Evolutionary conservation across 2,329 filamentous ascomycete genomes (phyloP), one percentile per base, ranked within the genome.

Genomic region (Xylaria sp.): DNA sequence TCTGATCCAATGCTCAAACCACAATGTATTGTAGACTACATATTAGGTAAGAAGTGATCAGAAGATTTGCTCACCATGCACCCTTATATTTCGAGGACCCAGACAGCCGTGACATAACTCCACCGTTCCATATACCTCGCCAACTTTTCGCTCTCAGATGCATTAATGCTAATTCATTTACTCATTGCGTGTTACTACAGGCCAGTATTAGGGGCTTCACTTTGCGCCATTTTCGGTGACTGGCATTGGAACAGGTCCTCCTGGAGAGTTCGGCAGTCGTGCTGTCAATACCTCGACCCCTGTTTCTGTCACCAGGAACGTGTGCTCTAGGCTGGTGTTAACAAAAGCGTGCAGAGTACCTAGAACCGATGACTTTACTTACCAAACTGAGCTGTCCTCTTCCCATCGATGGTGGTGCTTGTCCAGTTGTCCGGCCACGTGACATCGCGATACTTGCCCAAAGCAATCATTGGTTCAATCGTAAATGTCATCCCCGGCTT

Each of bases 371-470:
- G 9, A 13, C 3, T 28, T 18, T n/a, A 81, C 90, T 80, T 83
- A 94, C 91, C 92, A 78, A 99, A 99, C 79, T 99, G 96, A 10
- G 96, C 96, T 18, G 94, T 97, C 78, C 89, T 86, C 81, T 92
- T 92, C 60, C 96, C 96, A 79, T 99, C 96, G 66, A 91, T 88
- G 0, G 96, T 99, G 5, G 93, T 93, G 81, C 94, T 97, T 0
- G 96, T 99, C 96, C 96, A 99, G 84, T 98, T 94, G 80, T 99
- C 96, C 0, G 96, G 96, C 96, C 96, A 99, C 0, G 94, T 98
- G 80, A 96, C 92, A 78, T 99, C 96, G 72, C 90, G 90, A 81
- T 97, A 93, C 70, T 93, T 94, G 68, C 96, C 96, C 65, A 98
- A 81, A 50, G 94, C 94, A 79, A 99, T 94, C 96, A 99, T 99